Base-by-base conservation (phyloP, 2,329 filamentous ascomycete species). In the Hymenoscyphus repandus region DNA sequence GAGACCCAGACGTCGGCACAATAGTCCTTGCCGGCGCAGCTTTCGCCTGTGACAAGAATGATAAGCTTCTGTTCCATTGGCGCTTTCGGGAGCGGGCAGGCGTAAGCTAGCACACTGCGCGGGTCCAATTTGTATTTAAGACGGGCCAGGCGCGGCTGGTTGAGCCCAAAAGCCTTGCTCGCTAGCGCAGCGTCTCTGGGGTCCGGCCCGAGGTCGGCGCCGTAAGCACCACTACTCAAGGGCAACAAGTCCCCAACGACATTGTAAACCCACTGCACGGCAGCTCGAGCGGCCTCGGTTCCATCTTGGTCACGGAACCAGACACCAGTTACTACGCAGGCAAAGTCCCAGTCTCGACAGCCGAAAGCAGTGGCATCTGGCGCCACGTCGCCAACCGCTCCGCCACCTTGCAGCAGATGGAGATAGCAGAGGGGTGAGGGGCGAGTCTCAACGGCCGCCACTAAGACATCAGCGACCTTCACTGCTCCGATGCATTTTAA, bases 201-300 rank as follows among this genome's bases (percentile, higher is more conserved):
- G 54, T 85, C 79, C 2, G 79, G 79, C 10, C 82, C 81, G 20
- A 85, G 78, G 58, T 86, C 82, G 3, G 81, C 79, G 22, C 76
- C 66, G 58, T 85, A 86, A 6, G 62, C 72, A 57, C 81, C 81
- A 43, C 38, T 63, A 56, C 75, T 75, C 34, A 75, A 51, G 9
- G 79, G 70, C 50, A 82, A 59, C 62, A 86, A 64, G 11, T 70
- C 57, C 5, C 6, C 44, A 41, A 64, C 74, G 45, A 79, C 69
- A 1, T 70, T 53, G 60, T 85, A 84, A 15, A 84, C 81, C 81
- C 82, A 85, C 4, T 60, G 49, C 3, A 76, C 61, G 1, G 65
- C 69, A 49, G 61, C 61, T 53, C 52, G 66, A 54, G 74, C 69
- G 10, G 55, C 36, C 41, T 68, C 64, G 0, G 70, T 75, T 39